phyloP scores from a whole-genome alignment of 2,329 filamentous ascomycete genomes.

The Fusarium nygamai region DNA sequence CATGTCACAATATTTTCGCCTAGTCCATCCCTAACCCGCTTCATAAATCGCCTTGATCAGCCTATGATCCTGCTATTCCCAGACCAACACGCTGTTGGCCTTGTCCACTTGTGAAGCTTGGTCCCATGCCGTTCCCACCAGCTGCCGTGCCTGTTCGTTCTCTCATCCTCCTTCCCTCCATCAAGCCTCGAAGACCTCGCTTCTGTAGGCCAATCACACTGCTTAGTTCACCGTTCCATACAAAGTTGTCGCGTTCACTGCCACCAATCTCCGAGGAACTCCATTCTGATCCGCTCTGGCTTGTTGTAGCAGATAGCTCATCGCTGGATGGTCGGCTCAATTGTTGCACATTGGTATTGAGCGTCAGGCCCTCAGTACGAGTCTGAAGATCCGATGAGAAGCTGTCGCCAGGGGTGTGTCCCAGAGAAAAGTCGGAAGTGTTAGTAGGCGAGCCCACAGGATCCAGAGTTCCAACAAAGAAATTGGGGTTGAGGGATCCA shows the following conservation, averaged over 20 bases:
- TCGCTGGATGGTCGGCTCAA: conserved; percentile 55
- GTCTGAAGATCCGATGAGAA: conserved; percentile 46
- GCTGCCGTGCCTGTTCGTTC: conserved; percentile 70
- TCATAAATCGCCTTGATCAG: not conserved
- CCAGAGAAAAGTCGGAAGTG: conserved; percentile 49
- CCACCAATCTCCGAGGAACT: conserved; percentile 65
- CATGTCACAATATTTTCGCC: conserved; percentile 33
- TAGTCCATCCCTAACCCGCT: conserved; percentile 15
- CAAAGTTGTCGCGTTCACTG: conserved; percentile 57
- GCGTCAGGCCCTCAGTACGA: conserved; percentile 55
- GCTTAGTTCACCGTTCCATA: conserved; percentile 85
- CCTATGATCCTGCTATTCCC: conserved; percentile 61
- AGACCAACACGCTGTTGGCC: conserved; percentile 58
- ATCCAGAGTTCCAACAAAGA: conserved; percentile 63
- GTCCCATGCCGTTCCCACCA: conserved; percentile 31
- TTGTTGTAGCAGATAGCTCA: conserved; percentile 61
- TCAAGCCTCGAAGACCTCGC: conserved; percentile 86
- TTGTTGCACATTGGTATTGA: conserved; percentile 58
- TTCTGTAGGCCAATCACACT: conserved; percentile 97
- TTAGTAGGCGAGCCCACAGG: conserved; percentile 49
- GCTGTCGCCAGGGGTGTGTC: conserved; percentile 44
- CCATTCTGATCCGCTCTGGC: conserved; percentile 65
- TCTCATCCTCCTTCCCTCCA: conserved; percentile 90
- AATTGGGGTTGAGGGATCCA: conserved; percentile 71
- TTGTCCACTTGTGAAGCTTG: conserved; percentile 31